Conservation (phyloP, 1,139 yeast species). For the Geotrichum histeridarum region DNA sequence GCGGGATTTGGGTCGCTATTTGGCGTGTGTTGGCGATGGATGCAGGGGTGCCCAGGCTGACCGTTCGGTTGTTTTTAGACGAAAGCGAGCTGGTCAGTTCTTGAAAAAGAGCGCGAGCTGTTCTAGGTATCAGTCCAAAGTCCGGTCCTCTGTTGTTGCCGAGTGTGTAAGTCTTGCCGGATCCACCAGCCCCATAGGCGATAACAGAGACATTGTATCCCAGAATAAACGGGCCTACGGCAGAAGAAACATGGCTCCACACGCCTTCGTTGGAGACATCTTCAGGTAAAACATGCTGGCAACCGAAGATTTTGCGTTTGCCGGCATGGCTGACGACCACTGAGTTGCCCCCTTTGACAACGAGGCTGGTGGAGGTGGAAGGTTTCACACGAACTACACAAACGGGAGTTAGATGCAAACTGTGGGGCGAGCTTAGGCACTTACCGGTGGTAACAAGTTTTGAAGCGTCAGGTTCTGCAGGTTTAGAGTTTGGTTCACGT, state of each 20-base stretch:
- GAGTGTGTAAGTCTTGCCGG: constrained; percentile 34
- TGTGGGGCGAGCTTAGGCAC: background rate
- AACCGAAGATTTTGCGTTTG: constrained; percentile 22
- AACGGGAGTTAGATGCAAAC: background rate
- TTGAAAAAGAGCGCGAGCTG: constrained; percentile 23
- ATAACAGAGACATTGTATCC: constrained; percentile 32
- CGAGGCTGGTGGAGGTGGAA: background rate
- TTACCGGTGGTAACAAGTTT: background rate
- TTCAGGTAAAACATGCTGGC: constrained; percentile 27
- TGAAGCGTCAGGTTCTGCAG: background rate
- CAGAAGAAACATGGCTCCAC: constrained; percentile 23
- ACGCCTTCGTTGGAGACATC: constrained; percentile 26
- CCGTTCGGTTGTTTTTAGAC: background rate
- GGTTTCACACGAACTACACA: constrained; percentile 1
- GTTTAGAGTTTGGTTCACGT: background rate
- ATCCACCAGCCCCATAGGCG: constrained; percentile 34
- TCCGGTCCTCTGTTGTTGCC: constrained; percentile 27
- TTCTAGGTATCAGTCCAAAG: constrained; percentile 27
- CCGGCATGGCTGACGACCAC: background rate
- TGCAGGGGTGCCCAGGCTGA: constrained; percentile 8
- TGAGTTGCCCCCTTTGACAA: background rate
- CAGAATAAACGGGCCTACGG: constrained; percentile 23
- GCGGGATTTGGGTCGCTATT: constrained; percentile 1
- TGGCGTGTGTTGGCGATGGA: background rate
- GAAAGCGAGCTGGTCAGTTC: constrained; percentile 12